Evolutionary conservation across 192 early-diverging fungal species (phyloP), one percentile per base, ranked within the genome.

Genomic region (Lobulomyces angularis): DNA sequence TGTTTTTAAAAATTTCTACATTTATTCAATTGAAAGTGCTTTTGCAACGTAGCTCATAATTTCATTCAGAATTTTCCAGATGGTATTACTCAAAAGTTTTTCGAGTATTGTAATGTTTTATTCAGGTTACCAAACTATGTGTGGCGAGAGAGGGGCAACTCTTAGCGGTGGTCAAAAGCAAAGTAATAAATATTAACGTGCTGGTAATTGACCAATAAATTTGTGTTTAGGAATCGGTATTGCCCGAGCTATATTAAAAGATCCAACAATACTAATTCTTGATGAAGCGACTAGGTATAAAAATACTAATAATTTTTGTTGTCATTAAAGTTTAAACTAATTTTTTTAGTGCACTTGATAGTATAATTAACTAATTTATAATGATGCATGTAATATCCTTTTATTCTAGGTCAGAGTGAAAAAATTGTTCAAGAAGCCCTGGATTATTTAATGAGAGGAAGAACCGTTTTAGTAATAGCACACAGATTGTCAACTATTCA

Each of bases 141-240:
- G 78, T 63, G 82, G 77, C 29, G 78, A 83, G 42, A 56, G 72
- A 17, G 80, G 79, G 3, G 68, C 67, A 11, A 73, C 65, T 5
- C 49, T 84, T 0, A 73, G 76, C 2, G 81, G 83, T 8, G 79
- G 80, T 0, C 81, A 84, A 43, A 82, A 79, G 41, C 82, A 84
- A 52, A 67, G 86, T 21, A 61, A 86, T 1, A 79, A 73, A 6
- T 65, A 52, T 38, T 47, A 47, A 5, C 14, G 48, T 54, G 35
- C 27, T 44, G 20, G 30, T 24, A 24, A 11, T n/a, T n/a, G n/a
- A n/a, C n/a, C n/a, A n/a, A n/a, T n/a, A n/a, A n/a, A n/a, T n/a
- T n/a, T 43, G 1, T 50, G 8, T 1, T 0, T 0, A 22, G 1
- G 29, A 36, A 17, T 45, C n/a, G n/a, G n/a, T n/a, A n/a, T 11